phyloP scores from a whole-genome alignment of 257 asterid species.

The Solanum pinnatisectum region DNA sequence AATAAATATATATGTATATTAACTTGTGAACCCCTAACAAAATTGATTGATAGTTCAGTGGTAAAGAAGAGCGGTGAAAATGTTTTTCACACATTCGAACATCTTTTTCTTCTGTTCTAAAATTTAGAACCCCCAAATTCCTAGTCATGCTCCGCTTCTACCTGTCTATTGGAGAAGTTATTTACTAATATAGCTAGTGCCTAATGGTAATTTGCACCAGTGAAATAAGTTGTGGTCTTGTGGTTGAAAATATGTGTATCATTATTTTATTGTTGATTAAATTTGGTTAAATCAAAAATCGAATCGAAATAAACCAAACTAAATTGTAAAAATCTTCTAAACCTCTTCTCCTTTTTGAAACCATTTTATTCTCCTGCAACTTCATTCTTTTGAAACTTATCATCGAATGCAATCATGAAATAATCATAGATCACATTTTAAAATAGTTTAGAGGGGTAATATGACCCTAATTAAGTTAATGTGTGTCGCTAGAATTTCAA shows the following conservation, averaged over 20 bases:
- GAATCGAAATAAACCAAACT: background rate
- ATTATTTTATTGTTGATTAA: too few species aligned
- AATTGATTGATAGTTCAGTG: too few species aligned
- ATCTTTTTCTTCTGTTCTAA: too few species aligned
- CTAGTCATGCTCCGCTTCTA: accelerated
- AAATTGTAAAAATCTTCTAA: too few species aligned
- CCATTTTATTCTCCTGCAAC: background rate
- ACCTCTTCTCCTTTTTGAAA: background rate
- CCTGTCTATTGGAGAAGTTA: background rate
- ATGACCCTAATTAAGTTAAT: background rate
- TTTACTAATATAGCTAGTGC: too few species aligned
- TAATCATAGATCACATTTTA: background rate
- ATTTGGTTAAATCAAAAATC: too few species aligned
- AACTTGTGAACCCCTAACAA: too few species aligned
- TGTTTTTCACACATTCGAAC: too few species aligned
- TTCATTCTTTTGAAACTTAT: background rate
- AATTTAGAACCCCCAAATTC: too few species aligned
- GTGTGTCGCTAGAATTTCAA: background rate
- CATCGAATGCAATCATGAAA: background rate
- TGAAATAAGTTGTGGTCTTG: background rate
- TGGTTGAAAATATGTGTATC: background rate
- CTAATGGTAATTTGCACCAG: too few species aligned
- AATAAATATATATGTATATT: too few species aligned
- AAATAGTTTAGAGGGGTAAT: background rate
- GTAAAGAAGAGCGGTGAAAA: too few species aligned